Evolutionary conservation across 805 yeast species (phyloP).

Genomic region (Saturnispora zaruensis): DNA sequence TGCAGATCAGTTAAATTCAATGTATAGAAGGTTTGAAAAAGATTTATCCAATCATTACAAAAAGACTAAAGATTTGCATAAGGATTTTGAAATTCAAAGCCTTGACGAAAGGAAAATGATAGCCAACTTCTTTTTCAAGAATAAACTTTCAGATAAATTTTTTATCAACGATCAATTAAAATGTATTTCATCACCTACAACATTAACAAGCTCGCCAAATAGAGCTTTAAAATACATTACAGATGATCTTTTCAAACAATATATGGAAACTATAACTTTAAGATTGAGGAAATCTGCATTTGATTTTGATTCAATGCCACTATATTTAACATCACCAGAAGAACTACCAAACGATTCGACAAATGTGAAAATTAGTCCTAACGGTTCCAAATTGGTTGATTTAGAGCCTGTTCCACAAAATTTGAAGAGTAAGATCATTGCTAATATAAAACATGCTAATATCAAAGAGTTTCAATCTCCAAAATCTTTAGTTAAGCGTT

Average conservation of each 20-base stretch:
- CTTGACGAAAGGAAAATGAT: conserved; percentile 21
- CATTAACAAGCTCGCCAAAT: conserved; percentile 18
- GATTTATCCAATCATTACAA: conserved; percentile 26
- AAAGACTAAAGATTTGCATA: conserved; percentile 10
- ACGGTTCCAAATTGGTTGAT: conserved; percentile 15
- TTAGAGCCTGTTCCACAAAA: conserved; percentile 24
- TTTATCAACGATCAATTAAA: conserved; percentile 27
- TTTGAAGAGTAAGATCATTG: conserved; percentile 15
- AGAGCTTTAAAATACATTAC: conserved; percentile 21
- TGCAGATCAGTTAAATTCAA: conserved; percentile 35
- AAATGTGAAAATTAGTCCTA: conserved; percentile 11
- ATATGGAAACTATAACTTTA: conserved; percentile 45
- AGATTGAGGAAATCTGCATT: conserved; percentile 47
- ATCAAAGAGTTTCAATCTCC: conserved; percentile 14
- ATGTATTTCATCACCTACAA: conserved; percentile 31
- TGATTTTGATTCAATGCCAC: conserved; percentile 34
- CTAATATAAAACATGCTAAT: conserved; percentile 12
- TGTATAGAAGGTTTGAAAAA: conserved; percentile 41
- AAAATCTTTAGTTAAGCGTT: conserved; percentile 15
- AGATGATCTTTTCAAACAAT: conserved; percentile 37
- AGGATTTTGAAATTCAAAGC: conserved; percentile 24
- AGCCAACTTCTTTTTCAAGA: conserved; percentile 22
- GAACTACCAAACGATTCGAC: conserved; percentile 8
- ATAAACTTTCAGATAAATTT: conserved; percentile 19
- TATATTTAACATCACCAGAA: conserved; percentile 23